Percentiles rank a stretch among this genome's conserved stretches.
Evolutionary conservation across 1,284 basidiomycete genomes (phyloP).

Genomic region (Trichosporon faecale): DNA sequence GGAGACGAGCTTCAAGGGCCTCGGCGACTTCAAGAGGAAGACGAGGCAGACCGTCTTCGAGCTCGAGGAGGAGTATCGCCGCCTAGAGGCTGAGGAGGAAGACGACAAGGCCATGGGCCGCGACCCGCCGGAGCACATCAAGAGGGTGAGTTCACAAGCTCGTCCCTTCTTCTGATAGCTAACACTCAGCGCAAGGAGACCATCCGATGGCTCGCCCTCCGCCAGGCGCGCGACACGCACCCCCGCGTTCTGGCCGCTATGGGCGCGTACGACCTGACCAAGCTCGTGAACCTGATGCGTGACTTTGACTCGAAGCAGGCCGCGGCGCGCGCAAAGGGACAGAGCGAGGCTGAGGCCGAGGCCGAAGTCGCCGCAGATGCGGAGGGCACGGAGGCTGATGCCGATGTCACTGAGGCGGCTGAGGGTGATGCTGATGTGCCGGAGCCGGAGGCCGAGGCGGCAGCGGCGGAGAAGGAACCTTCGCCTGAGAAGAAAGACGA

Average conservation of each 20-base stretch:
- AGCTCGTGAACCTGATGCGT: slow-evolving; percentile 29
- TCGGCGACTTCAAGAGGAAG: slow-evolving; percentile 36
- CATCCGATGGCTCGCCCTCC: slow-evolving; percentile 41
- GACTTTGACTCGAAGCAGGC: slow-evolving; percentile 23
- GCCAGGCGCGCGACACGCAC: slow-evolving; percentile 35
- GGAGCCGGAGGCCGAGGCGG: not conserved
- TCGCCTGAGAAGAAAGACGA: not conserved
- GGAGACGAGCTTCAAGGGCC: slow-evolving; percentile 33
- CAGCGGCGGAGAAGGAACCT: not conserved
- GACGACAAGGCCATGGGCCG: slow-evolving; percentile 44
- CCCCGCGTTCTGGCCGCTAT: slow-evolving; percentile 33
- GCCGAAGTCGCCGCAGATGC: slow-evolving; percentile 11
- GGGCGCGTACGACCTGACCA: slow-evolving; percentile 32
- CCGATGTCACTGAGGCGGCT: not conserved
- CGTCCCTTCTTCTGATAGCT: too few species aligned
- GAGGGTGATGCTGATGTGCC: slow-evolving; percentile 7
- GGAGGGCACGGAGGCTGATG: not conserved
- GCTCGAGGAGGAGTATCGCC: slow-evolving; percentile 34
- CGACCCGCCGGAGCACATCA: slow-evolving; percentile 28
- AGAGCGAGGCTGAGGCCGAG: slow-evolving; percentile 18
- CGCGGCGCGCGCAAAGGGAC: slow-evolving; percentile 20
- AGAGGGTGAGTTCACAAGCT: slow-evolving; percentile 38
- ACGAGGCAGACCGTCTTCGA: slow-evolving; percentile 17
- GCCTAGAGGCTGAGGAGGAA: slow-evolving; percentile 40
- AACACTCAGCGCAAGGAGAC: slow-evolving; percentile 29